Percentiles rank a stretch among this genome's conserved stretches.
Evolutionary conservation across 345 rosid species (phyloP).

Genomic region (Laguncularia racemosa): DNA sequence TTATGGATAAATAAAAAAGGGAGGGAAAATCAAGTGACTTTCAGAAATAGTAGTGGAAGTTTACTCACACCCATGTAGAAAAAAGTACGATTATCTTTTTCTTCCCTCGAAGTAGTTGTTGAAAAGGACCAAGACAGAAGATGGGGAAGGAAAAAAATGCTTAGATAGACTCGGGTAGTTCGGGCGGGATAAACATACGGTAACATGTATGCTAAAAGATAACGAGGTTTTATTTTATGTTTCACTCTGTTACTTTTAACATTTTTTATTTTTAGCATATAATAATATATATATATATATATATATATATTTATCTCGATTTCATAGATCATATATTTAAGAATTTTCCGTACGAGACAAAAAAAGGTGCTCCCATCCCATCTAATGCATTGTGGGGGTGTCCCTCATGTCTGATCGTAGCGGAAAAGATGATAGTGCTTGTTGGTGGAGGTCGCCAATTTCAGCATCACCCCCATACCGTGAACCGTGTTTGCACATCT

Average conservation of each 20-base stretch:
- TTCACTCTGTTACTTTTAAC: too few relatives aligned
- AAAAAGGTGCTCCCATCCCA: conserved; percentile 6
- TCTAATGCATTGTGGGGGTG: neutral
- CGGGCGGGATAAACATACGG: conserved; percentile 1
- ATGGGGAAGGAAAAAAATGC: too few relatives aligned
- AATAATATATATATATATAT: too few relatives aligned
- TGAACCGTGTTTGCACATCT: conserved; percentile 10
- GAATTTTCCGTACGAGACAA: too few relatives aligned
- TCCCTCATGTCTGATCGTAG: conserved; percentile 7
- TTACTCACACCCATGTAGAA: conserved; percentile 8
- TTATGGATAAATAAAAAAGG: neutral
- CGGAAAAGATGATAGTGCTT: conserved; percentile 11
- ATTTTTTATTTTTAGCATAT: too few relatives aligned
- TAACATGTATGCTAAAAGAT: conserved; percentile 4
- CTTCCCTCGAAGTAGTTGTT: conserved; percentile 10
- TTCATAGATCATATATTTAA: too few relatives aligned
- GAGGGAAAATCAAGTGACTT: neutral
- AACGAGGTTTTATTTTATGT: too few relatives aligned
- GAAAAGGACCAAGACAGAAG: conserved; percentile 8
- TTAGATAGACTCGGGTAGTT: neutral
- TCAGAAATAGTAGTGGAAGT: conserved; percentile 7
- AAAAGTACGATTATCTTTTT: neutral
- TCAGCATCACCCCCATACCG: conserved; percentile 11
- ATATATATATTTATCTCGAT: too few relatives aligned
- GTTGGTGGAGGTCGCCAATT: conserved; percentile 23